Evolutionary conservation across 257 asterid genomes (phyloP).

Genomic region (Rhazya stricta): DNA sequence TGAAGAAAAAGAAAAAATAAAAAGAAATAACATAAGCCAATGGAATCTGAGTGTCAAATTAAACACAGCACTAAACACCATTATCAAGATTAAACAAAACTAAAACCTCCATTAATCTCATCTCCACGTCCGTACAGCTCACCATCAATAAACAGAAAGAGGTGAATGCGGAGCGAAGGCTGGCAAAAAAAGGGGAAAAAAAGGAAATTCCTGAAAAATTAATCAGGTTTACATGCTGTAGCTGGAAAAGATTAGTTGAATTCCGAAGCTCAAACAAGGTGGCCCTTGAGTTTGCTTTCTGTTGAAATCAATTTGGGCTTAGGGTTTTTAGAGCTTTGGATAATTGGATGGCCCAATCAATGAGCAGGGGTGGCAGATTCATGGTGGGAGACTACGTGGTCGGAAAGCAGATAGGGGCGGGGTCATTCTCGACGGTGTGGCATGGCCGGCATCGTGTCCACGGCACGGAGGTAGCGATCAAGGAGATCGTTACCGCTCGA

Average conservation of each 20-base stretch:
- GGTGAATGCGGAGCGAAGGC: background rate
- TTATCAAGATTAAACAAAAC: background rate
- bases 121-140: constrained; percentile 2
- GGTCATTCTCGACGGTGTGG: constrained; percentile 95
- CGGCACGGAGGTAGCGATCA: constrained; percentile 89
- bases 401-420: constrained; percentile 71
- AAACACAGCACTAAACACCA: background rate
- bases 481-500: constrained; percentile 62
- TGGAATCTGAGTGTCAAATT: too few relatives aligned
- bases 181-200: background rate
- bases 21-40: too few relatives aligned
- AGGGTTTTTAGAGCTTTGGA: constrained; percentile 12
- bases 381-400: constrained; percentile 75
- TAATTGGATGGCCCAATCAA: constrained; percentile 54
- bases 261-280: constrained; percentile 1
- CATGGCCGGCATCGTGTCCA: constrained; percentile 76
- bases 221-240: background rate
- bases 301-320: constrained; percentile 16
- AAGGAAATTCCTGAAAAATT: background rate
- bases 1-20: background rate
- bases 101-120: constrained; percentile 17
- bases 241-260: constrained; percentile 9
- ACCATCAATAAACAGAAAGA: constrained; percentile 2
- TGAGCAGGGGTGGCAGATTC: constrained; percentile 37
- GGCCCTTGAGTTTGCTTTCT: constrained; percentile 3